phyloP scores from a whole-genome alignment of 2,329 filamentous ascomycete species.

The Talaromyces atroroseus region DNA sequence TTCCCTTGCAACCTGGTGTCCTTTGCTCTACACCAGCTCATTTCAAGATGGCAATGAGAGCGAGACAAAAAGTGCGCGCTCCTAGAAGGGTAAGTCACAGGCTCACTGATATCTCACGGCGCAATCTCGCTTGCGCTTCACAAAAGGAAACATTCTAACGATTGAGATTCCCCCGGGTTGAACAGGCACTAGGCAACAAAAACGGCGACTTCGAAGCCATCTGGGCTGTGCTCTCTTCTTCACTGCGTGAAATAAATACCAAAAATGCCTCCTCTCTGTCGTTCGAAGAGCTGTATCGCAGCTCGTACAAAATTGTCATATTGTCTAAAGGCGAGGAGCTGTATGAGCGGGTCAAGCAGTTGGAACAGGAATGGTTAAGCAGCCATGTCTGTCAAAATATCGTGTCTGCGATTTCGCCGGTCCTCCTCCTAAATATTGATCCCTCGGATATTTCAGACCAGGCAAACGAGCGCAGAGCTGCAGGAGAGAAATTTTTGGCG shows the following conservation, averaged over 20 bases:
- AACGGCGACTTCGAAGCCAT: conserved; percentile 76
- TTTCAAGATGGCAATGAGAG: conserved; percentile 48
- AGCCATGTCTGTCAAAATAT: conserved; percentile 68
- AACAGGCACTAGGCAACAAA: conserved; percentile 52
- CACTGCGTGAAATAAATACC: conserved; percentile 81
- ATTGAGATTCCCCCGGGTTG: background rate
- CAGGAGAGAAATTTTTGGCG: conserved; percentile 76
- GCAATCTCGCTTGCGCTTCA: background rate
- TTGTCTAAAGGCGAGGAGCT: conserved; percentile 78
- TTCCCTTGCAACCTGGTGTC: background rate
- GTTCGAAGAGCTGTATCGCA: conserved; percentile 92
- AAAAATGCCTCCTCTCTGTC: conserved; percentile 86
- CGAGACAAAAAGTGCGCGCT: conserved; percentile 59
- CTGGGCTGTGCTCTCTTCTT: conserved; percentile 71
- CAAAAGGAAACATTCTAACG: background rate
- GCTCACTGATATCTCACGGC: background rate
- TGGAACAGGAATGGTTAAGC: conserved; percentile 77
- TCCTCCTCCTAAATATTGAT: conserved; percentile 54
- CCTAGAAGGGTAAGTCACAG: conserved; percentile 57
- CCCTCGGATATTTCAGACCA: conserved; percentile 49
- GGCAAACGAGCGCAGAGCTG: conserved; percentile 70
- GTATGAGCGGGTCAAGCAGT: conserved; percentile 72
- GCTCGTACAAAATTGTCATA: conserved; percentile 87
- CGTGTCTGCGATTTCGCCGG: conserved; percentile 62
- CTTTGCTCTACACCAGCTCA: background rate